Percentiles rank a stretch among this genome's conserved stretches.
Evolutionary conservation across 2,329 filamentous ascomycete species (phyloP).

Genomic region (Atkinsonella hypoxylon): DNA sequence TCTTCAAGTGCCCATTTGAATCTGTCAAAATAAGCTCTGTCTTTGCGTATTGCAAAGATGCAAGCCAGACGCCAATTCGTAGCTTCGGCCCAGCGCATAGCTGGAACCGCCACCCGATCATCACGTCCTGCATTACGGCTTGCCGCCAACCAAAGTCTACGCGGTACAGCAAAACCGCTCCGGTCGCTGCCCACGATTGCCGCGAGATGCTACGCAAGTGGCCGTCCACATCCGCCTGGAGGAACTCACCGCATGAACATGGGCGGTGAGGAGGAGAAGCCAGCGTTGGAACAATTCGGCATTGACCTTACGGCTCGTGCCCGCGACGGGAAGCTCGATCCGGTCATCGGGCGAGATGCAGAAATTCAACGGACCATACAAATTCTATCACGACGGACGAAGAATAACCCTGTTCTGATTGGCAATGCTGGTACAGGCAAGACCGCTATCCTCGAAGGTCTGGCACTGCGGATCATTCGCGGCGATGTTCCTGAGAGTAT

Average conservation of each 20-base stretch:
- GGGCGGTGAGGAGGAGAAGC: slow-evolving; percentile 62
- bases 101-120: slow-evolving; percentile 19
- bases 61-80: slow-evolving; percentile 29
- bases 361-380: slow-evolving; percentile 95
- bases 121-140: slow-evolving; percentile 17
- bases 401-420: slow-evolving; percentile 94
- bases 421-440: slow-evolving; percentile 86
- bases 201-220: slow-evolving; percentile 50
- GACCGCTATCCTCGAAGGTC: slow-evolving; percentile 82
- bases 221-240: slow-evolving; percentile 74
- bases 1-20: not conserved
- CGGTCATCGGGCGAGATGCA: slow-evolving; percentile 82
- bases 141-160: slow-evolving; percentile 12
- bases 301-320: slow-evolving; percentile 80
- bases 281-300: slow-evolving; percentile 82
- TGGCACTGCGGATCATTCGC: slow-evolving; percentile 79
- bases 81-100: slow-evolving; percentile 25
- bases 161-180: slow-evolving; percentile 9
- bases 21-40: not conserved
- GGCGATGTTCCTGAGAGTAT: slow-evolving; percentile 94
- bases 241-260: slow-evolving; percentile 92
- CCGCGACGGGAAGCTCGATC: slow-evolving; percentile 81
- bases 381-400: slow-evolving; percentile 81
- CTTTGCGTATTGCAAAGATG: slow-evolving; percentile 18
- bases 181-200: slow-evolving; percentile 27